phyloP scores from a whole-genome alignment of 768 basidiomycete species.

The Naganishia onofrii region DNA sequence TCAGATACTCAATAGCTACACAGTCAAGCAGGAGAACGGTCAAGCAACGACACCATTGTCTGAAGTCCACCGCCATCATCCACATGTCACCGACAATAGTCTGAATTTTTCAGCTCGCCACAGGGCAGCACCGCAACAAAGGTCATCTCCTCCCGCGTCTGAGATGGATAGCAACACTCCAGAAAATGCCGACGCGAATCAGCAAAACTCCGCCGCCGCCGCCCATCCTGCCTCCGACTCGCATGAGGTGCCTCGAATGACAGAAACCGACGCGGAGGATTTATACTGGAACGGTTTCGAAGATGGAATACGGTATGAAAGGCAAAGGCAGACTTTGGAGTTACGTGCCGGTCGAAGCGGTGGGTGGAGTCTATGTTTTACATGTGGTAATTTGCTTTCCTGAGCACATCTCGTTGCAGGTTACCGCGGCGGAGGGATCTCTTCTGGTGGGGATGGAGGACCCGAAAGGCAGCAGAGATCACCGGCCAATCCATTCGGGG shows the following conservation, averaged over 20 bases:
- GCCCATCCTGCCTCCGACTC: background rate
- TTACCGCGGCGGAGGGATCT: background rate
- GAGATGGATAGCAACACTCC: background rate
- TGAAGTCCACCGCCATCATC: constrained; percentile 1
- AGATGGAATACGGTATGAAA: constrained; percentile 17
- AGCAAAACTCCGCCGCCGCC: background rate
- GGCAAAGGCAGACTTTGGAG: constrained; percentile 12
- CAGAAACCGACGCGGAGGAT: background rate
- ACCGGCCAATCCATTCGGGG: background rate
- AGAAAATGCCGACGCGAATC: constrained; percentile 6
- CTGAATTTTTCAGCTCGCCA: background rate
- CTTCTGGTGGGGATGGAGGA: background rate
- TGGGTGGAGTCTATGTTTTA: background rate
- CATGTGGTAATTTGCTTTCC: background rate
- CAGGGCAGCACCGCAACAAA: background rate
- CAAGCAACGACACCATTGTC: background rate
- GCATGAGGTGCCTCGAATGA: too few species aligned
- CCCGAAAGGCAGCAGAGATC: background rate
- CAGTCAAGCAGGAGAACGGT: background rate
- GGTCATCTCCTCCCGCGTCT: background rate
- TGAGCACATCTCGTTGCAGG: background rate
- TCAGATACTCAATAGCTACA: background rate
- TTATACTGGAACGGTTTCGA: constrained; percentile 6
- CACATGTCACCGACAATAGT: background rate
- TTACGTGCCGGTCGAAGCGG: background rate